Base-by-base conservation (phyloP, 306 rosid genomes). In the Castanea mollissima region DNA sequence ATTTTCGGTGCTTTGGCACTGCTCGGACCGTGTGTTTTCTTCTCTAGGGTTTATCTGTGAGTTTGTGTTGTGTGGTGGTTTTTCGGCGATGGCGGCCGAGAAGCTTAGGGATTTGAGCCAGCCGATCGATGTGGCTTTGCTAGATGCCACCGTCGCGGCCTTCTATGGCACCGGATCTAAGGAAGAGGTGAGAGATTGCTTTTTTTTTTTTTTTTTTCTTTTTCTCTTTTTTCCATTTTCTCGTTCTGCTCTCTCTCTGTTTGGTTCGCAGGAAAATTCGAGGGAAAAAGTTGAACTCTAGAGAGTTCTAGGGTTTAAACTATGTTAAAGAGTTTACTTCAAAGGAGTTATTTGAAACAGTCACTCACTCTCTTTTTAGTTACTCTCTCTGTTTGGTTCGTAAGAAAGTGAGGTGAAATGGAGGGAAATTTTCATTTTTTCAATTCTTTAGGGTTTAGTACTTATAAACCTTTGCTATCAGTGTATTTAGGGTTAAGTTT, bases 121-220 rank as follows among this genome's bases (percentile, higher is more conserved):
- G 55, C 99, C 98, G 65, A 91, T 96, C 74, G 98, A 96, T 63
- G 99, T 96, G 12, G 79, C 86, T 1, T 68, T 91, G 65, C 99
- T 96, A 67, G 99, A 96, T 76, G 98, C 99, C 69, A 96, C 99
- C 78, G 99, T 96, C 32, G 86, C 96, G 13, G 99, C 99, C 84
- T 96, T 96, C 88, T 96, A 96, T 76, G 99, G 99, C 85, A 96
- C 99, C 78, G 99, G 98, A 96, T 96, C 99, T 93, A 96, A 93
- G 83, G 93, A 88, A 82, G 97, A 96, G 97, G 99, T 90, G 57
- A 79, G 81, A 19, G 58, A 25, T 74, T 72, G 32, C 44, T 14
- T 34, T 62, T 76, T 55, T 58, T 21, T 5, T 14, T 73, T 64
- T 69, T 8, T 5, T 2, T 8, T 7, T 25, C 27, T 25, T 2